These are phyloP conservation scores for Lepidium aucheri DNA, from an alignment of 345 rosid species.

Conservation along the genomic window DNA sequence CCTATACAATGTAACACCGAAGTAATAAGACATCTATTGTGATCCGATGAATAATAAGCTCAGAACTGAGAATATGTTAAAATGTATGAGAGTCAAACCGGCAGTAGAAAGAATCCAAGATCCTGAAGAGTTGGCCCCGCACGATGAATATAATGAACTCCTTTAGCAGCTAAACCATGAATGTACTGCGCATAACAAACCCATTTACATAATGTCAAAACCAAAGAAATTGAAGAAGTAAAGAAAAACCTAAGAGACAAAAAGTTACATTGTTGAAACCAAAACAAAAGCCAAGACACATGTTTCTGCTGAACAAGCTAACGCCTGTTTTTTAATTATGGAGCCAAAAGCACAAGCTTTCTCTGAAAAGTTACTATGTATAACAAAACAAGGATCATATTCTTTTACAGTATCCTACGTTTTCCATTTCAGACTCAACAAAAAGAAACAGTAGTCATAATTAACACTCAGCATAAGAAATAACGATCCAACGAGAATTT, in stretches of 20 bases:
- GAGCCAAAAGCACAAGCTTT: constrained; percentile 21
- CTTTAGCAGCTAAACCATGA: constrained; percentile 77
- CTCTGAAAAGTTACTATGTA: constrained; percentile 19
- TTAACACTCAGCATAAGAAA: constrained; percentile 12
- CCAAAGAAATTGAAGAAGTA: not conserved
- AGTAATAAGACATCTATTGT: not conserved
- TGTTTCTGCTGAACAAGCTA: not conserved
- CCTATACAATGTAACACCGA: constrained; percentile 38
- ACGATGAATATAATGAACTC: constrained; percentile 88
- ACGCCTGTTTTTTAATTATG: not conserved
- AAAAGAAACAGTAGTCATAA: not conserved
- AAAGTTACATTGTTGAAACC: not conserved
- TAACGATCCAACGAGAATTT: not conserved
- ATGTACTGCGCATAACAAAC: constrained; percentile 24
- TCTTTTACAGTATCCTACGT: constrained; percentile 29
- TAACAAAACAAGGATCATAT: constrained; percentile 25
- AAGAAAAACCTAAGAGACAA: not conserved
- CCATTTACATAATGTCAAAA: not conserved
- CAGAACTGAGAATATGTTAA: not conserved
- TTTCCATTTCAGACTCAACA: not conserved
- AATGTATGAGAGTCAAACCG: constrained; percentile 42
- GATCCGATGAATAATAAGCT: not conserved
- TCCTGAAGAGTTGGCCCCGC: constrained; percentile 89
- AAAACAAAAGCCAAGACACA: not conserved
- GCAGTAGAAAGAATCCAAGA: constrained; percentile 78